Base-by-base conservation (phyloP, 495 filamentous ascomycete species). In the Penicillium soppii region DNA sequence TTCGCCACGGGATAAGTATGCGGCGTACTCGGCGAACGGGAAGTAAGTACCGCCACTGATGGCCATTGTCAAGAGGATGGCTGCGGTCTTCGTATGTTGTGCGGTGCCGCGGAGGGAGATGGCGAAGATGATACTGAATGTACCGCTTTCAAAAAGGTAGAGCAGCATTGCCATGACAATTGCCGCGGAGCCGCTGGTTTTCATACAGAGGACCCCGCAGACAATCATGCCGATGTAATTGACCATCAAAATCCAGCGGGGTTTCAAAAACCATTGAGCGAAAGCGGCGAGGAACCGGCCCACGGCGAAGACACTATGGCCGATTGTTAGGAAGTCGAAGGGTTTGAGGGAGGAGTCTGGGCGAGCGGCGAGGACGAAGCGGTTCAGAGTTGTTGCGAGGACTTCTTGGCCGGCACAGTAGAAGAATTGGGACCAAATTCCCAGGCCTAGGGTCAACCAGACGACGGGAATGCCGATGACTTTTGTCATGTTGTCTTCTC, bases 331-430 rank as follows among this genome's bases (percentile, higher is more conserved):
- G 47, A 73, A 76, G 20, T 79, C 62, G 43, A 77, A 78, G 1
- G 71, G 29, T 2, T 30, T 19, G 2, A 78, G 59, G 5, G 49
- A 46, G 5, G 68, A 57, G 4, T 50, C 22, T 3, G 76, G 71
- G 13, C 68, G 53, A 16, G 68, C 66, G 10, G 47, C 29, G 5
- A 43, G 16, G 15, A 84, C 56, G 38, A 78, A 83, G 2, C 56
- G 51, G 13, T 63, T 59, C 32, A 82, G 76, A 16, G 66, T 66
- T 7, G 69, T 72, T 4, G 76, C 70, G 9, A 85, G 59, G 7
- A 78, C 71, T 63, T 89, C 86, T 61, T 89, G 86, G 2, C 73
- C 82, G 0, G 82, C 86, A 7, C 84, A 79, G 54, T 88, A 89
- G 66, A 80, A 80, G 52, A 84, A 86, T 52, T 84, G 79, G 1